Conservation (phyloP, 176 grass and related monocot species). For the Urochloa ruziziensis region DNA sequence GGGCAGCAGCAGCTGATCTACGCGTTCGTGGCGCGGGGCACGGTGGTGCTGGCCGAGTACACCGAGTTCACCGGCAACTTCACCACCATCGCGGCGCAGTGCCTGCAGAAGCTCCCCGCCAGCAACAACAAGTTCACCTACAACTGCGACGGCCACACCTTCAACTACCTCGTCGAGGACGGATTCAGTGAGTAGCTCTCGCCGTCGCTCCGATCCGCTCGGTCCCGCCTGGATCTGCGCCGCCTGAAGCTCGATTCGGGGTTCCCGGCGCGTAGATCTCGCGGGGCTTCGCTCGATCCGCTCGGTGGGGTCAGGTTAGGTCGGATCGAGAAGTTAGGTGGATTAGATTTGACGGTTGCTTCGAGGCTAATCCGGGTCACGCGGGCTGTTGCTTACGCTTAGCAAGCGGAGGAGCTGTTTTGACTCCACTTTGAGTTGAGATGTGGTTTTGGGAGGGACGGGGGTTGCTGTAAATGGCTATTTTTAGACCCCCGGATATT, state of each 20-base stretch:
- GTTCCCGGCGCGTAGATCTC: not conserved
- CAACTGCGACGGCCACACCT: constrained; percentile 94
- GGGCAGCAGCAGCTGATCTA: constrained; percentile 95
- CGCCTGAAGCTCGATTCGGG: constrained; percentile 1
- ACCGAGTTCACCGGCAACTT: constrained; percentile 97
- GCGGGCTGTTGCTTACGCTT: not conserved
- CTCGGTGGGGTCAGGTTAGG: not conserved
- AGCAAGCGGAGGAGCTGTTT: not conserved
- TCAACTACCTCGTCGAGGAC: constrained; percentile 97
- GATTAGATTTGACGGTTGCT: not conserved
- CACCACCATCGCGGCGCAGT: constrained; percentile 90
- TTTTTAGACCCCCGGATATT: constrained; percentile 23
- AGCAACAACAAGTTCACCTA: constrained; percentile 97
- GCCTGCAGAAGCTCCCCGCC: constrained; percentile 84
- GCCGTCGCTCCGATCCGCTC: not conserved
- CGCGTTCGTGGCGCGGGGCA: constrained; percentile 85
- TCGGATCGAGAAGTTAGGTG: not conserved
- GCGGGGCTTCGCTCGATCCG: not conserved
- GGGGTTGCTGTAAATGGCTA: not conserved
- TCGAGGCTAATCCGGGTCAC: not conserved
- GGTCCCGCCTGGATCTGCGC: constrained; percentile 11
- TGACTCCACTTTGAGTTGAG: constrained; percentile 5
- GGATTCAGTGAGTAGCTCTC: constrained; percentile 67
- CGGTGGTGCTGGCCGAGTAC: constrained; percentile 81
- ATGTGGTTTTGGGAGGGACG: not conserved